Evolutionary conservation across 2,329 filamentous ascomycete species (phyloP), one percentile per base, ranked within the genome.

Genomic region (Lanzia echinophila): DNA sequence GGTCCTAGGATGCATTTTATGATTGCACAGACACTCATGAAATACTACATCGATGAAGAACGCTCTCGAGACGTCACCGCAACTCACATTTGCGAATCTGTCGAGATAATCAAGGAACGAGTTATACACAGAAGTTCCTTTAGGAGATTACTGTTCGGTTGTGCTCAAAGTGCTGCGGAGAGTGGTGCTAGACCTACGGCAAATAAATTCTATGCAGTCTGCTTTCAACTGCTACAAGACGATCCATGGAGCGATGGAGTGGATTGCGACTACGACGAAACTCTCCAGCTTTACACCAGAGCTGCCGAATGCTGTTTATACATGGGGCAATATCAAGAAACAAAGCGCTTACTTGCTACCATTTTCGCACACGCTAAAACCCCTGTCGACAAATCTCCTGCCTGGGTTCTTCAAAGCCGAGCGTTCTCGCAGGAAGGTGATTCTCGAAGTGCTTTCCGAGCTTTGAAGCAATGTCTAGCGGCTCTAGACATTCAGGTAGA

Each of bases 211-310:
- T 95, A 90, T 68, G 81, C 79, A 43, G 81, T 83, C 52, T 90
- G 89, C 47, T 78, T 96, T 44, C 76, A 78, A 10, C 76, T 97
- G n/a, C 75, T 97, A 13, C 90, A 95, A 66, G 75, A 85, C 6
- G 73, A 88, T 50, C 84, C 88, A 1, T 97, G 92, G 92, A 75
- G 81, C 41, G 83, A 87, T 31, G 76, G 75, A 6, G 77, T 81
- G 5, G 92, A 96, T 66, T 85, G 87, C 0, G 86, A 83, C 44
- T 96, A 96, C 63, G 84, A 90, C 11, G 92, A 97, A 71, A 95
- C 90, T 0, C 76, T 95, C 58, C 83, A 86, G 58, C 75, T 95
- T 2, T 84, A 89, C 67, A 83, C 90, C 4, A 83, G 87, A 50
- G 83, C 88, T 4, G 88, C 90, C 3, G 90, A 96, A 68, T 90